These are phyloP conservation scores for Sechiopsis laciniata DNA, from an alignment of 306 rosid species.

Conservation along the genomic window DNA sequence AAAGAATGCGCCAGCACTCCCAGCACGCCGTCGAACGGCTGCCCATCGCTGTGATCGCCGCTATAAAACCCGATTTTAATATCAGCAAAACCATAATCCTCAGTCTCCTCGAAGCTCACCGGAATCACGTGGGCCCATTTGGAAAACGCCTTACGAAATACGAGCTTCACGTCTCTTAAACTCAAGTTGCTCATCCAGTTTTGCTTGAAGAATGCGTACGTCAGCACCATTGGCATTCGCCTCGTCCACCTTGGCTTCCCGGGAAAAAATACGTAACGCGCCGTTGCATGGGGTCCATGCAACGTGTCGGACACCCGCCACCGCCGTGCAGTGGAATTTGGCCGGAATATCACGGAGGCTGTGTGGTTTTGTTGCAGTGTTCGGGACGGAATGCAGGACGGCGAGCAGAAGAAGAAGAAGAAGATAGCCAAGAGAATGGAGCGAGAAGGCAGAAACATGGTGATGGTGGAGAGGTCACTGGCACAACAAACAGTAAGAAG, in stretches of 20 bases:
- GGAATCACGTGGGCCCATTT: constrained; percentile 73
- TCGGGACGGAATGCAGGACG: constrained; percentile 20
- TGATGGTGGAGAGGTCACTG: constrained; percentile 8
- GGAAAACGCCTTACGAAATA: constrained; percentile 41
- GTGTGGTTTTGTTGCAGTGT: constrained; percentile 13
- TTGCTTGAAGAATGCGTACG: constrained; percentile 50
- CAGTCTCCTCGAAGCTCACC: constrained; percentile 43
- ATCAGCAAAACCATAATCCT: constrained; percentile 44
- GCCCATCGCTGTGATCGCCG: constrained; percentile 79
- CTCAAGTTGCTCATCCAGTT: constrained; percentile 37
- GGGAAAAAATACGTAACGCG: constrained; percentile 45
- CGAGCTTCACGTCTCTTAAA: constrained; percentile 30
- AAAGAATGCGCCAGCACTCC: constrained; percentile 82
- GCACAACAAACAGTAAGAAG: constrained; percentile 20
- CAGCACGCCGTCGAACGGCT: constrained; percentile 74
- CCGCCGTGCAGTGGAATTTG: neutral
- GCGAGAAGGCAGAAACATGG: constrained; percentile 35
- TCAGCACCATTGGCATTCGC: constrained; percentile 51
- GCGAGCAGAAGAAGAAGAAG: constrained; percentile 20
- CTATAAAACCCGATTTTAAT: constrained; percentile 61
- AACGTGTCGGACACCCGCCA: neutral
- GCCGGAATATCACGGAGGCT: neutral
- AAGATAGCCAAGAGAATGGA: constrained; percentile 28
- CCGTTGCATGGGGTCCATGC: constrained; percentile 27
- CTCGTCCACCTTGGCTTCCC: constrained; percentile 75